phyloP scores from a whole-genome alignment of 202 grass and related monocot genomes.

The Zoysia matrella region DNA sequence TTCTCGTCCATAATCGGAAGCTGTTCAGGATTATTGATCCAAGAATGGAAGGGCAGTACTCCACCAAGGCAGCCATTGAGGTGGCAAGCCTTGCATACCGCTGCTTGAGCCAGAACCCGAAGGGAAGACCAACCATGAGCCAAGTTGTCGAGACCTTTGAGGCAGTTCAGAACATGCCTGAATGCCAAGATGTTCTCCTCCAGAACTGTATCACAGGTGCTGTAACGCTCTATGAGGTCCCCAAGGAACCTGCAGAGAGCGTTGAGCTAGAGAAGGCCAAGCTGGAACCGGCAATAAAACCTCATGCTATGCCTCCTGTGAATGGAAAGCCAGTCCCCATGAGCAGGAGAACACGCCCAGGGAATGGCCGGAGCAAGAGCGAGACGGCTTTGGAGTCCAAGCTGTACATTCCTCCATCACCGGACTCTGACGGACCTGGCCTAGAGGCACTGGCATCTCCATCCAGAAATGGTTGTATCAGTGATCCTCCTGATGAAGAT shows the following conservation, averaged over 20 bases:
- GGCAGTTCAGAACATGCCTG: conserved; percentile 69
- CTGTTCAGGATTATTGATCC: conserved; percentile 94
- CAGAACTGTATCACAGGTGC: conserved; percentile 67
- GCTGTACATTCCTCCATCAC: conserved; percentile 76
- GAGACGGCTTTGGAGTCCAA: conserved; percentile 73
- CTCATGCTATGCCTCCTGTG: neutral
- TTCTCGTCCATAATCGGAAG: conserved; percentile 89
- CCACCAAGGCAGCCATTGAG: conserved; percentile 75
- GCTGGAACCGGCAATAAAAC: conserved; percentile 53
- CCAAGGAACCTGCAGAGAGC: conserved; percentile 56
- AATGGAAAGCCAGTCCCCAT: conserved; percentile 64
- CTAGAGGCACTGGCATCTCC: conserved; percentile 39
- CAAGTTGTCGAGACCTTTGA: conserved; percentile 78
- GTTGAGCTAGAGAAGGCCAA: conserved; percentile 49
- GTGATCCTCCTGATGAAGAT: conserved; percentile 65
- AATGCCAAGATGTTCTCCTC: conserved; percentile 76
- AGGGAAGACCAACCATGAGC: conserved; percentile 83
- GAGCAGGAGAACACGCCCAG: conserved; percentile 75
- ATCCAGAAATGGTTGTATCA: conserved; percentile 41
- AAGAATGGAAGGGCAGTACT: conserved; percentile 99
- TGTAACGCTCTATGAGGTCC: conserved; percentile 92
- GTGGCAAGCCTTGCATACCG: conserved; percentile 74
- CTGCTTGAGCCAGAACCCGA: conserved; percentile 90
- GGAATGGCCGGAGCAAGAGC: conserved; percentile 85
- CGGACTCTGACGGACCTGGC: conserved; percentile 56